These are phyloP conservation scores for Talaromyces trachyspermus DNA, from an alignment of 495 filamentous ascomycete genomes.

Conservation along the genomic window DNA sequence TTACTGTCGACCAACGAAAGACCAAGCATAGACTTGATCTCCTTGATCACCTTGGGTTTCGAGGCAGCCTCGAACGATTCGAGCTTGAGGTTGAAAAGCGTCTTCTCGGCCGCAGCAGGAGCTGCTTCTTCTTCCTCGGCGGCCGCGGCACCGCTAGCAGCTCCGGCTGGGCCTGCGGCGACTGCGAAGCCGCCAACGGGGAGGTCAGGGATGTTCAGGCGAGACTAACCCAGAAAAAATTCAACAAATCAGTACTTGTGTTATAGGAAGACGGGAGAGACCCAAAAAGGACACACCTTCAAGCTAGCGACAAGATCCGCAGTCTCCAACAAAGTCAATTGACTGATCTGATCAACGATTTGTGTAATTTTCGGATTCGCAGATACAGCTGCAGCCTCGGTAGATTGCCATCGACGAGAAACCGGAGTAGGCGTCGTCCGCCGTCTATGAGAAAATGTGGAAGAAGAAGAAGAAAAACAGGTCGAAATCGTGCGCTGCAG, in stretches of 20 bases:
- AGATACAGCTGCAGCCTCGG: conserved; percentile 54
- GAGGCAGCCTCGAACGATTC: conserved; percentile 75
- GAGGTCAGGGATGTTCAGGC: conserved; percentile 96
- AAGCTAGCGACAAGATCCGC: conserved; percentile 87
- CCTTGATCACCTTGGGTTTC: conserved; percentile 99
- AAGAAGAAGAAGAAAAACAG: conserved; percentile 37
- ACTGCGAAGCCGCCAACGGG: conserved; percentile 84
- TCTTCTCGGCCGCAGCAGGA: conserved; percentile 84
- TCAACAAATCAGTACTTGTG: conserved; percentile 1
- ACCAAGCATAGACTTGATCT: conserved; percentile 93
- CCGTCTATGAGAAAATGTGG: conserved; percentile 24
- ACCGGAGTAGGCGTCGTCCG: conserved; percentile 26
- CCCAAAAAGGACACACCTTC: conserved; percentile 54
- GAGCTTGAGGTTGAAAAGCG: conserved; percentile 92
- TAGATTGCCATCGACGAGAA: conserved; percentile 41
- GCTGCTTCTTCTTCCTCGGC: conserved; percentile 80
- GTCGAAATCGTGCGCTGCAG: conserved; percentile 30
- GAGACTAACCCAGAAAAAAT: conserved; percentile 51
- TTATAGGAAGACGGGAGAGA: neutral
- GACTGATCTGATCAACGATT: conserved; percentile 97
- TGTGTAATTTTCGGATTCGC: conserved; percentile 76
- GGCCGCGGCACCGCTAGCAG: conserved; percentile 54
- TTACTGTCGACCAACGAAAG: conserved; percentile 97
- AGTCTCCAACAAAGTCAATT: conserved; percentile 95
- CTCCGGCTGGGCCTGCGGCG: conserved; percentile 43